These are phyloP conservation scores for Pyrus hybrid DNA, from an alignment of 331 rosid species.

Conservation along the genomic window DNA sequence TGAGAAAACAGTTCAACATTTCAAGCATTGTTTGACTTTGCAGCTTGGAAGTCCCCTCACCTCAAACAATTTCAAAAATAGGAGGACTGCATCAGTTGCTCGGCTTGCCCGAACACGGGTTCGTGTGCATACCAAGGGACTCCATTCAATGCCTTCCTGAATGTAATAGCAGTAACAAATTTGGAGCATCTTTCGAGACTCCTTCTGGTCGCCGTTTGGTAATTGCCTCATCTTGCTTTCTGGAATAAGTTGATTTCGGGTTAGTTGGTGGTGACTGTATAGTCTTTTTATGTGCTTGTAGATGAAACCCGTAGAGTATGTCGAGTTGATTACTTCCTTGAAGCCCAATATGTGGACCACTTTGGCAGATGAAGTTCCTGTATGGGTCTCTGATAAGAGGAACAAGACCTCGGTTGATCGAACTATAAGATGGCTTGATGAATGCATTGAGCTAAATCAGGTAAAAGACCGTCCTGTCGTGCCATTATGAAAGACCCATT, in stretches of 20 bases:
- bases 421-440: conserved; percentile 88
- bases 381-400: conserved; percentile 82
- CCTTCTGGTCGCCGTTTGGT: conserved; percentile 89
- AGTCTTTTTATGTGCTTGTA: conserved; percentile 20
- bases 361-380: conserved; percentile 93
- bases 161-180: conserved; percentile 40
- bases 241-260: background rate
- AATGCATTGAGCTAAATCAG: conserved; percentile 57
- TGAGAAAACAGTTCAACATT: background rate
- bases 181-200: conserved; percentile 82
- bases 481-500: background rate
- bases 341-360: conserved; percentile 78
- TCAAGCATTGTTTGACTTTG: background rate
- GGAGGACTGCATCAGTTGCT: conserved; percentile 80
- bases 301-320: conserved; percentile 75
- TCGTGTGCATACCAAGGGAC: conserved; percentile 67
- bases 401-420: conserved; percentile 81
- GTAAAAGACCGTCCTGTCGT: conserved; percentile 19
- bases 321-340: conserved; percentile 66
- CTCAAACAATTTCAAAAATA: conserved; percentile 44
- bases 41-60: conserved; percentile 76
- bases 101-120: conserved; percentile 49
- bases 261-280: background rate
- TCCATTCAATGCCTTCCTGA: conserved; percentile 72
- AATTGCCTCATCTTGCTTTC: conserved; percentile 11